Evolutionary conservation across 1,284 basidiomycete genomes (phyloP).

Genomic region (Moesziomyces antarcticus): DNA sequence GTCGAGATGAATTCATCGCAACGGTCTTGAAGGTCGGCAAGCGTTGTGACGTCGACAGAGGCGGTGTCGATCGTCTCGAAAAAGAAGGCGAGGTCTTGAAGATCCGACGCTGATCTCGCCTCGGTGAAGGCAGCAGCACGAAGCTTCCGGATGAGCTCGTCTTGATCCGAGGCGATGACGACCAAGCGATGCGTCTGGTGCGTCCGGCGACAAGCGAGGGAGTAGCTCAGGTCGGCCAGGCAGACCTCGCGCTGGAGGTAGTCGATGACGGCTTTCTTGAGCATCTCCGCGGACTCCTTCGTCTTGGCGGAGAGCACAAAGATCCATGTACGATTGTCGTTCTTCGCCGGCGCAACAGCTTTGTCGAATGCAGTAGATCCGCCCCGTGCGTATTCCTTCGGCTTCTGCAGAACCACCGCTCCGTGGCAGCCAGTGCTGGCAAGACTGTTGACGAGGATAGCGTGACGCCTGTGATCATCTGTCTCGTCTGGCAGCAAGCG

Average conservation of each 20-base stretch:
- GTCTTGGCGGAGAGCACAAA: constrained; percentile 45
- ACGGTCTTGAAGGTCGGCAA: constrained; percentile 8
- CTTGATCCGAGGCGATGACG: constrained; percentile 29
- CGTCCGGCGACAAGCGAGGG: constrained; percentile 35
- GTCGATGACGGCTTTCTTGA: constrained; percentile 28
- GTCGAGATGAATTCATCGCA: not conserved
- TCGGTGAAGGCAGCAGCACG: constrained; percentile 18
- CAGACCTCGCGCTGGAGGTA: constrained; percentile 35
- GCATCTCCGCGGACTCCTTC: constrained; percentile 26
- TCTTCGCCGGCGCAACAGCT: not conserved
- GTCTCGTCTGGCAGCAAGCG: constrained; percentile 6
- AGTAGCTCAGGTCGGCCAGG: constrained; percentile 41
- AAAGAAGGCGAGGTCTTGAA: constrained; percentile 7
- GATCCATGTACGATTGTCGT: constrained; percentile 6
- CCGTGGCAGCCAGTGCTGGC: constrained; percentile 35
- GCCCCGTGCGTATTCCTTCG: constrained; percentile 10
- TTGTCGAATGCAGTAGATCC: not conserved
- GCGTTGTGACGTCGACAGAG: not conserved
- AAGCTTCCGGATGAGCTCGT: constrained; percentile 34
- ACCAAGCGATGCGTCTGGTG: constrained; percentile 38
- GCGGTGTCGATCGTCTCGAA: not conserved
- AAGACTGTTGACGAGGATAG: constrained; percentile 43
- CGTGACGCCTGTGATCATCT: not conserved
- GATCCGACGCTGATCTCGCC: constrained; percentile 8
- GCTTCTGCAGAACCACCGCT: constrained; percentile 15